Base-by-base conservation (phyloP, 345 rosid species). In the Ceriops zippeliana region DNA sequence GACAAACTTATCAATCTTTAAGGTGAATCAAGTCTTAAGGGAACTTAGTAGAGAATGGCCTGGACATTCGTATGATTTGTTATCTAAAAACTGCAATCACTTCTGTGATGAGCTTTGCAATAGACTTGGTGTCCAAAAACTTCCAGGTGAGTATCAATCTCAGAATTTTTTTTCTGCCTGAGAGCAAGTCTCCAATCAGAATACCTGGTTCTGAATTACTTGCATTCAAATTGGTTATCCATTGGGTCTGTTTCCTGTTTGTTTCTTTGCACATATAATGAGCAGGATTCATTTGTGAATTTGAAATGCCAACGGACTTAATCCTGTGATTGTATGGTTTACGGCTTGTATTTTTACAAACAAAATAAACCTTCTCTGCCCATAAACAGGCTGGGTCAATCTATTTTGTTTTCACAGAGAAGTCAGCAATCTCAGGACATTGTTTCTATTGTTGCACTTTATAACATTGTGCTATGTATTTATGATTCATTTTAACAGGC, bases 31-130 rank as follows among this genome's bases (percentile, higher is more conserved):
- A 83, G 83, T 92, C 58, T 77, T 95, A 75, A 85, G 87, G 63
- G 96, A 88, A 72, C 90, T 95, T 70, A 84, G 93, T 73, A 84
- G 87, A 77, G 89, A 88, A 70, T 95, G 99, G 99, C 89, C 87
- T 70, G 97, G 97, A 78, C 73, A 63, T 68, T 61, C 74, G 0
- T 90, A 95, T 67, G 99, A 92, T 76, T 82, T 91, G 83, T 74
- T 96, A 69, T 78, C 97, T 17, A 92, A 79, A 82, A 96, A 96
- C 71, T 96, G 99, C 76, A 96, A 96, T 76, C 98, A 96, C 80
- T 96, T 96, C 70, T 96, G 99, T 32, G 92, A 91, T 75, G 93
- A 90, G 56, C 72, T 91, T 38, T 92, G 98, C 31, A 92, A 84
- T 53, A 84, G 75, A 76, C 93, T 96, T 64, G 98, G 97, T 69